phyloP scores from a whole-genome alignment of 148 eudicot genomes.

The Pharnaceum exiguum region DNA sequence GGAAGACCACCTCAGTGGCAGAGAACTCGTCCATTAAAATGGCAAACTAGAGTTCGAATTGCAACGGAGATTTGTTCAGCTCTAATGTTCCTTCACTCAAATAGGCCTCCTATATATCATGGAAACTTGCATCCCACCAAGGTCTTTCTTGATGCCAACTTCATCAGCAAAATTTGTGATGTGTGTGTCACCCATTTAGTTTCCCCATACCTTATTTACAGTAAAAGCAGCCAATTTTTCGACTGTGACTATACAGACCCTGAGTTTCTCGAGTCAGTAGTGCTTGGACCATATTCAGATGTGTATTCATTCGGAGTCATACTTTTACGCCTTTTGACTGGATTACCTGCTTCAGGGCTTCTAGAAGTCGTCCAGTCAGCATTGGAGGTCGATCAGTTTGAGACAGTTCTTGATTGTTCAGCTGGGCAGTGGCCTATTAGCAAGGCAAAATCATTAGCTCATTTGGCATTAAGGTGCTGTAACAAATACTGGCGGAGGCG shows the following conservation, averaged over 20 bases:
- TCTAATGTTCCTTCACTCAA: constrained; percentile 70
- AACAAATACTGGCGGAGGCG: constrained; percentile 35
- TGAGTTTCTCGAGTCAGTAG: constrained; percentile 49
- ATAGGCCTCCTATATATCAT: constrained; percentile 47
- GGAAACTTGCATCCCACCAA: constrained; percentile 68
- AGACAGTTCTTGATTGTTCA: constrained; percentile 46
- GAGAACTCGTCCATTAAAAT: constrained; percentile 42
- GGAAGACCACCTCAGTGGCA: constrained; percentile 50
- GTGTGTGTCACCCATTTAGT: constrained; percentile 39
- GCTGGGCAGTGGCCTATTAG: constrained; percentile 82
- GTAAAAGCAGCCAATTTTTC: constrained; percentile 20
- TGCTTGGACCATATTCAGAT: constrained; percentile 51
- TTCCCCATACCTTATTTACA: constrained; percentile 18
- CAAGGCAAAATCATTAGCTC: constrained; percentile 44
- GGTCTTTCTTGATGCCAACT: constrained; percentile 70
- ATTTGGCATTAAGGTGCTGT: constrained; percentile 71
- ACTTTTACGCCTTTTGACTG: constrained; percentile 60
- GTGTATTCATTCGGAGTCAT: constrained; percentile 81
- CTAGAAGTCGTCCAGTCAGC: constrained; percentile 58
- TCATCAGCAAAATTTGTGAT: constrained; percentile 55
- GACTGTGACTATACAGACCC: constrained; percentile 57
- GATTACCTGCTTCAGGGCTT: constrained; percentile 46
- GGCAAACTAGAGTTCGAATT: constrained; percentile 72
- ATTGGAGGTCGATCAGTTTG: constrained; percentile 35
- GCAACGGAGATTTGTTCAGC: constrained; percentile 67